Percentiles rank a stretch among this genome's conserved stretches.
phyloP scores from a whole-genome alignment of 163 green algal species.

The Prototheca stagnorum region DNA sequence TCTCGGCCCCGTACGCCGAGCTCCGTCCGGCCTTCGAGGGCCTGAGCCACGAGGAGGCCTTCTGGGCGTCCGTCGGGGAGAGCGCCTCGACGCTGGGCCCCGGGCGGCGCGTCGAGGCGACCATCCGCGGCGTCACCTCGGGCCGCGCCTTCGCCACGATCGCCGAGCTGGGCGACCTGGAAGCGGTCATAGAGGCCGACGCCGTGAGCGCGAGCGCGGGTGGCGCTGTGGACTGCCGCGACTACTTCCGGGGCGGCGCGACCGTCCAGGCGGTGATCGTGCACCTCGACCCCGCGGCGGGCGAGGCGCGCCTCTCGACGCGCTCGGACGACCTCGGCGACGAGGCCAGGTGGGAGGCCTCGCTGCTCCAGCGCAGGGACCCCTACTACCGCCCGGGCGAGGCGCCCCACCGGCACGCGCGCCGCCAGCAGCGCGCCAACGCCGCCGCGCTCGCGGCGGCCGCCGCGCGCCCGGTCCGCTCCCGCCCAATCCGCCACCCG shows the following conservation, averaged over 20 bases:
- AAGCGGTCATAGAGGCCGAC: constrained; percentile 4
- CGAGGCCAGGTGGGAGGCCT: constrained; percentile 23
- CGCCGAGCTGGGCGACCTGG: constrained; percentile 21
- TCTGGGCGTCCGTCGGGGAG: constrained; percentile 32
- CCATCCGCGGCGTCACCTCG: constrained; percentile 16
- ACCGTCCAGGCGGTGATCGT: constrained; percentile 21
- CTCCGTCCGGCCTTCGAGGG: constrained; percentile 14
- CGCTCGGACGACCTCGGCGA: constrained; percentile 11
- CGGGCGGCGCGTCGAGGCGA: constrained; percentile 38
- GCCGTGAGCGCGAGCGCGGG: not conserved
- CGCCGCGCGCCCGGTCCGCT: constrained; percentile 7
- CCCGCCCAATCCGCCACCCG: constrained; percentile 53
- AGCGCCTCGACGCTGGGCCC: constrained; percentile 27
- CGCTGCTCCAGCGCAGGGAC: not conserved
- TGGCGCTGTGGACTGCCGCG: constrained; percentile 8
- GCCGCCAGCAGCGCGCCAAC: not conserved
- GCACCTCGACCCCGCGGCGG: constrained; percentile 5
- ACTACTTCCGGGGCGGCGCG: constrained; percentile 17
- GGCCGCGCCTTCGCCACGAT: constrained; percentile 3
- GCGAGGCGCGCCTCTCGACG: constrained; percentile 16
- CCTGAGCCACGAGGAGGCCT: constrained; percentile 23
- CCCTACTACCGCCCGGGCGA: constrained; percentile 10
- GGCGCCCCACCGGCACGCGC: too few species aligned
- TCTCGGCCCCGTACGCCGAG: constrained; percentile 34
- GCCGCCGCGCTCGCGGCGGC: not conserved